Conservation (phyloP, 1,284 basidiomycete species). For the Pulveroboletus sp. region DNA sequence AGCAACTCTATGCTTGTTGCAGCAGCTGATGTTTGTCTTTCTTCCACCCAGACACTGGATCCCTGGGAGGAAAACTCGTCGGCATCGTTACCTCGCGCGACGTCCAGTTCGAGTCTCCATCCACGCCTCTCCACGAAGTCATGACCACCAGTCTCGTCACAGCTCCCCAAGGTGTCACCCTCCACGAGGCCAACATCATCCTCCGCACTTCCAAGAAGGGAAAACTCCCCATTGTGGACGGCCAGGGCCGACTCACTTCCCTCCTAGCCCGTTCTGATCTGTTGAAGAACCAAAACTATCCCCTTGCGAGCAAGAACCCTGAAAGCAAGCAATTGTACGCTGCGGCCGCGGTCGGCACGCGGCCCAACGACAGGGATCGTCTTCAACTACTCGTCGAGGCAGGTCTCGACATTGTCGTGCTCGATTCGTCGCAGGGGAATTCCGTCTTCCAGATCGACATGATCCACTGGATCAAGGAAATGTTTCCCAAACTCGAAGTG, state of each 20-base stretch:
- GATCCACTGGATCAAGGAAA: slow-evolving; percentile 92
- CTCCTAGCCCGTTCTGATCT: slow-evolving; percentile 95
- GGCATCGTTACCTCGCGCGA: slow-evolving; percentile 98
- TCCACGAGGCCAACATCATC: slow-evolving; percentile 91
- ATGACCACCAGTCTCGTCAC: slow-evolving; percentile 91
- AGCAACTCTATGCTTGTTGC: slow-evolving; percentile 15
- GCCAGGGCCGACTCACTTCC: slow-evolving; percentile 74
- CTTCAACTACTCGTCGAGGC: slow-evolving; percentile 88
- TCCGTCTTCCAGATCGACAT: slow-evolving; percentile 94
- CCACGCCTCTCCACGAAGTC: slow-evolving; percentile 74
- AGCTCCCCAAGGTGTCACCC: slow-evolving; percentile 83
- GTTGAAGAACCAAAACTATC: slow-evolving; percentile 97
- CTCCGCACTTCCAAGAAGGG: slow-evolving; percentile 98
- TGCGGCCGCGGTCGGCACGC: slow-evolving; percentile 96
- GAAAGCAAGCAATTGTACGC: slow-evolving; percentile 96
- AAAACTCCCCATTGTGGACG: slow-evolving; percentile 90
- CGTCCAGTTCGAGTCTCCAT: slow-evolving; percentile 85
- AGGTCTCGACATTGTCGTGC: slow-evolving; percentile 91
- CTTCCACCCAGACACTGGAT: slow-evolving; percentile 72
- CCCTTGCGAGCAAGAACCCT: slow-evolving; percentile 90
- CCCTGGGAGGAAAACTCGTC: slow-evolving; percentile 86
- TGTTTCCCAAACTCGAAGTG: slow-evolving; percentile 84
- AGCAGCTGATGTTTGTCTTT: slow-evolving; percentile 19
- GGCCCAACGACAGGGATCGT: slow-evolving; percentile 85
- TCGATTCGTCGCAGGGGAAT: slow-evolving; percentile 98